phyloP scores from a whole-genome alignment of 441 rosid species.

The Jatropha multifida region DNA sequence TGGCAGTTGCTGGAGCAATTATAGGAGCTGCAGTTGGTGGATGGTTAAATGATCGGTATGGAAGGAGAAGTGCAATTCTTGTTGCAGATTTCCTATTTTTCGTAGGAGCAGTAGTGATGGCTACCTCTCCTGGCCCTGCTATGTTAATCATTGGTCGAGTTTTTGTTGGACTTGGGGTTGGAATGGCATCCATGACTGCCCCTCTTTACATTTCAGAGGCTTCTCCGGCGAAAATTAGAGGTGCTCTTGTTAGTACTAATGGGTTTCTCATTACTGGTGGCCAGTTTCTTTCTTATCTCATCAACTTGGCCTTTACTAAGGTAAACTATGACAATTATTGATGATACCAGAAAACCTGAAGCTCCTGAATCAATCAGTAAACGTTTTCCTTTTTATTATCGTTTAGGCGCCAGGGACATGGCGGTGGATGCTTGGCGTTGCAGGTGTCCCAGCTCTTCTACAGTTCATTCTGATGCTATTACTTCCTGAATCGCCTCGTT shows the following conservation, averaged over 20 bases:
- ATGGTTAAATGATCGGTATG: conserved; percentile 65
- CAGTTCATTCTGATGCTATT: conserved; percentile 63
- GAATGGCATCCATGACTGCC: conserved; percentile 92
- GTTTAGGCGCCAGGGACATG: conserved; percentile 66
- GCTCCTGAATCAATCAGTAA: background rate
- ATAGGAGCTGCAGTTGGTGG: conserved; percentile 82
- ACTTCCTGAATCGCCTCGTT: conserved; percentile 89
- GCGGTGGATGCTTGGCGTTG: conserved; percentile 96
- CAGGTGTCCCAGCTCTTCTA: conserved; percentile 68
- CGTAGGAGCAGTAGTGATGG: conserved; percentile 73
- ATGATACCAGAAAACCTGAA: background rate
- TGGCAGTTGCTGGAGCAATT: conserved; percentile 87
- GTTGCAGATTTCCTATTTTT: conserved; percentile 75
- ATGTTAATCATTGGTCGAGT: conserved; percentile 64
- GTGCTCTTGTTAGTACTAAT: conserved; percentile 84
- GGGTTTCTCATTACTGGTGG: conserved; percentile 83
- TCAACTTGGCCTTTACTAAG: conserved; percentile 69
- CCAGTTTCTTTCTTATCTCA: conserved; percentile 74
- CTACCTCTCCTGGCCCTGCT: conserved; percentile 59
- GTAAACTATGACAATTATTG: conserved; percentile 25
- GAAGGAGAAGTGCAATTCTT: conserved; percentile 56
- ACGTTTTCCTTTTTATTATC: background rate
- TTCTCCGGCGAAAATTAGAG: conserved; percentile 81
- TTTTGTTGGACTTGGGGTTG: conserved; percentile 81
- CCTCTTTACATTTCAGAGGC: conserved; percentile 92